phyloP scores from a whole-genome alignment of 2,329 filamentous ascomycete genomes.

The Cytospora leucostoma region DNA sequence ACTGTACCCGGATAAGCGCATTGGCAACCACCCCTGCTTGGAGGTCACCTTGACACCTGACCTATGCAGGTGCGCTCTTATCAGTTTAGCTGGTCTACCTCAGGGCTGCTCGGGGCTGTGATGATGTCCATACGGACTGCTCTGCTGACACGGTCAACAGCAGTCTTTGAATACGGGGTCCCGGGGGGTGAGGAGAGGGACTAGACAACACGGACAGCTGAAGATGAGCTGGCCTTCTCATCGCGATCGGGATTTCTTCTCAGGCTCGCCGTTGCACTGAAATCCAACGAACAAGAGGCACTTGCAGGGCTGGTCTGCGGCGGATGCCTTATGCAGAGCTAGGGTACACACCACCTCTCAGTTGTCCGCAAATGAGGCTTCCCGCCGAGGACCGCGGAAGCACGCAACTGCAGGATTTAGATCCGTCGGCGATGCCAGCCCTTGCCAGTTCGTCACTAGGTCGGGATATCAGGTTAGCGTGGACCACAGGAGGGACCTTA shows the following conservation, averaged over 20 bases:
- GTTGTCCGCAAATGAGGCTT: background rate
- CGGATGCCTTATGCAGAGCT: background rate
- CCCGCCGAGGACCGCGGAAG: background rate
- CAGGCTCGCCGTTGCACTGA: background rate
- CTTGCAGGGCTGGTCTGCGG: background rate
- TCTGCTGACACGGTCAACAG: conserved; percentile 1
- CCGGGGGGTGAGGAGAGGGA: background rate
- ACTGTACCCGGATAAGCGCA: conserved; percentile 15
- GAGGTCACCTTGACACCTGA: conserved; percentile 8
- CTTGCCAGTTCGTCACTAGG: conserved; percentile 1
- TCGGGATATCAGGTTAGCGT: background rate
- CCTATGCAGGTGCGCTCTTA: conserved; percentile 9
- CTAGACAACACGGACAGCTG: background rate
- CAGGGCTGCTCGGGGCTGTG: background rate
- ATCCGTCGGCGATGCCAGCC: background rate
- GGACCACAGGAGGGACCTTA: background rate
- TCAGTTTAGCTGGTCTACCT: conserved; percentile 1
- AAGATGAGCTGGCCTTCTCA: conserved; percentile 6
- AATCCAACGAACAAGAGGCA: background rate
- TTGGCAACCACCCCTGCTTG: conserved; percentile 6
- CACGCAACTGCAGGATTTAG: background rate
- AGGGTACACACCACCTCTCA: background rate
- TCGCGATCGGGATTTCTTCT: conserved; percentile 6
- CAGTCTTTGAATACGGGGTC: background rate
- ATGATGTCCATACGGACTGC: background rate